phyloP scores from a whole-genome alignment of 495 filamentous ascomycete genomes.

The Amniculicola lignicola region DNA sequence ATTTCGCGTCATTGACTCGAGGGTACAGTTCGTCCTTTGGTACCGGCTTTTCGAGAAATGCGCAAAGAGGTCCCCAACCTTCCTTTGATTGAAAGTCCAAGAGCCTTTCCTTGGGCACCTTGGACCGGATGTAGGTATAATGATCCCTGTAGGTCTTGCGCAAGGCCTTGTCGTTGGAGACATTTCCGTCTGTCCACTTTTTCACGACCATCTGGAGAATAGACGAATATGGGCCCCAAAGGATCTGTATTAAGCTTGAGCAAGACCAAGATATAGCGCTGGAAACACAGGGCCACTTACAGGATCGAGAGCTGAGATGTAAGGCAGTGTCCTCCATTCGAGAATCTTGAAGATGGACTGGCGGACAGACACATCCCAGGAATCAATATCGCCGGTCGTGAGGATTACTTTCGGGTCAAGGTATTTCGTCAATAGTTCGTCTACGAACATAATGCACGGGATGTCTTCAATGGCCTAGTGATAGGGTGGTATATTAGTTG shows the following conservation, averaged over 20 bases:
- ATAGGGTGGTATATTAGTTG: neutral
- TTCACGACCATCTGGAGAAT: conserved; percentile 1
- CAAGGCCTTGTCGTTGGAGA: neutral
- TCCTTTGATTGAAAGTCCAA: conserved; percentile 14
- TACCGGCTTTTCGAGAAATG: conserved; percentile 8
- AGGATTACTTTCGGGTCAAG: conserved; percentile 16
- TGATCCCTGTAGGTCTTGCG: neutral
- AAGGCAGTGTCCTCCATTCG: neutral
- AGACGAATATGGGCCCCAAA: conserved; percentile 3
- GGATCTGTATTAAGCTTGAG: neutral
- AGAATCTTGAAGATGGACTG: conserved; percentile 11
- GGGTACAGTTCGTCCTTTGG: conserved; percentile 9
- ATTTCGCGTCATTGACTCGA: conserved; percentile 7
- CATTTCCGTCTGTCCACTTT: conserved; percentile 2
- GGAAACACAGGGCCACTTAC: neutral
- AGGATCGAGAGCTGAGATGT: neutral
- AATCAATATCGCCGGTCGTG: conserved; percentile 15
- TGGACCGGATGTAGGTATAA: conserved; percentile 3
- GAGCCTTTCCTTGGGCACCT: conserved; percentile 2
- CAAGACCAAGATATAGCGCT: neutral
- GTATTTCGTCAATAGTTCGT: conserved; percentile 8
- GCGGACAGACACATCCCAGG: conserved; percentile 3
- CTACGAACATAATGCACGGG: conserved; percentile 14
- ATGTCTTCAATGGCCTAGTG: conserved; percentile 17
- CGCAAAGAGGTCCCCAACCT: conserved; percentile 20